Percentiles rank a stretch among this genome's conserved stretches.
Evolutionary conservation across 208 protist genomes (phyloP).

Genomic region (Trypanosoma lewisi): DNA sequence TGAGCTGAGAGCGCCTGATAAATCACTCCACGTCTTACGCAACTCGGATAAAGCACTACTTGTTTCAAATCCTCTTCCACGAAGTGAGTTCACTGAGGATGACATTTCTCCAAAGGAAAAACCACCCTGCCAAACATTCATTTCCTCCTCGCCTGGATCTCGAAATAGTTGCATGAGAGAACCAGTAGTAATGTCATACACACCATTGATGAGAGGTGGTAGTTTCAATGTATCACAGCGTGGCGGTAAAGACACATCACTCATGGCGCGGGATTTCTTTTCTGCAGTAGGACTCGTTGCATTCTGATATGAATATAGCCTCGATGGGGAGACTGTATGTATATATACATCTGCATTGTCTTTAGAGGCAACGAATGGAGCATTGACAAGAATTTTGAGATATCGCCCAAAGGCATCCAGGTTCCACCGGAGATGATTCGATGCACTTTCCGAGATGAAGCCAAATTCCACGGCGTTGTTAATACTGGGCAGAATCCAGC

Average conservation of each 20-base stretch:
- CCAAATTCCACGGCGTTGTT: conserved; percentile 74
- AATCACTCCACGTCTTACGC: conserved; percentile 35
- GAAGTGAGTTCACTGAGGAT: not conserved
- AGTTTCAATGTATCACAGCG: conserved; percentile 42
- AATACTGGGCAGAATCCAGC: conserved; percentile 80
- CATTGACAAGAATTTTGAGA: conserved; percentile 82
- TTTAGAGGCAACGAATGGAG: conserved; percentile 42
- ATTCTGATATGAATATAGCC: not conserved
- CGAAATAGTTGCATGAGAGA: conserved; percentile 51
- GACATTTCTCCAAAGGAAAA: conserved; percentile 23
- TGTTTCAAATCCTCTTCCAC: not conserved
- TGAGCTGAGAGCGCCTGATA: conserved; percentile 57
- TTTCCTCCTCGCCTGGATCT: not conserved
- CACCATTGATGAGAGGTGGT: conserved; percentile 76
- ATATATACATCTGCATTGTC: conserved; percentile 14
- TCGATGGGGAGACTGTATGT: conserved; percentile 10
- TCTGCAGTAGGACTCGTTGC: not conserved
- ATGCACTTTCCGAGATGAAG: conserved; percentile 56
- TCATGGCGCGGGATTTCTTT: conserved; percentile 2
- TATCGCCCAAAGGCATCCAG: conserved; percentile 87
- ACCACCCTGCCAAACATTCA: not conserved
- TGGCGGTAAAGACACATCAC: conserved; percentile 8
- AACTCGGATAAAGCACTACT: not conserved
- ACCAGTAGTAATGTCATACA: conserved; percentile 80
- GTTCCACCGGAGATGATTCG: conserved; percentile 86